A percentile compares a stretch with the other conserved stretches of the same genome.
Evolutionary conservation across 208 protist genomes (phyloP).

Genomic region (Trichomonas tenax): DNA sequence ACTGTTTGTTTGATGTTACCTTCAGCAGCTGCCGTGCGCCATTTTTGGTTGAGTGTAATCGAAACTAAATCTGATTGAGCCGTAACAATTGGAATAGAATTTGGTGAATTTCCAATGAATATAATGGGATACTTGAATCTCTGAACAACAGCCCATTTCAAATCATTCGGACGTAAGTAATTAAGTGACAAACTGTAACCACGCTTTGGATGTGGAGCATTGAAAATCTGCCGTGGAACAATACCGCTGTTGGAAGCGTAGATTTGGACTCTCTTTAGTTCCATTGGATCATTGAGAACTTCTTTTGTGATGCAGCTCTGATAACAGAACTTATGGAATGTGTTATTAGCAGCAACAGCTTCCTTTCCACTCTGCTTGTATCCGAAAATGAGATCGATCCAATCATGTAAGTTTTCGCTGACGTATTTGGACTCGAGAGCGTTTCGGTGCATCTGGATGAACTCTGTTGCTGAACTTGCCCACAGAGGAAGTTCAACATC

Average conservation of each 20-base stretch:
- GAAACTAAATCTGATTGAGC: neutral
- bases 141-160: neutral
- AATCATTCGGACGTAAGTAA: neutral
- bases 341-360: neutral
- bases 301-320: neutral
- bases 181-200: neutral
- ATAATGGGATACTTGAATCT: neutral
- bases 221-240: neutral
- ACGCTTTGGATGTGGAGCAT: neutral
- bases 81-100: neutral
- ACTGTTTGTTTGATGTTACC: neutral
- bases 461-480: slow-evolving; percentile 33
- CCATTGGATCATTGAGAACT: neutral
- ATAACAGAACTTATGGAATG: slow-evolving; percentile 12
- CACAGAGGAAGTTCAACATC: slow-evolving; percentile 35
- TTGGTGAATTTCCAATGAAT: neutral
- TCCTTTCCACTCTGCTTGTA: slow-evolving; percentile 43
- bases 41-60: neutral
- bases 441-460: slow-evolving; percentile 44
- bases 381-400: slow-evolving; percentile 60
- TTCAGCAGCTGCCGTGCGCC: neutral
- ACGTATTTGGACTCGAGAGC: slow-evolving; percentile 48
- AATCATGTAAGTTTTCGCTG: slow-evolving; percentile 40
- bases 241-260: neutral
- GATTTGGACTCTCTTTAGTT: neutral